Evolutionary conservation across 768 basidiomycete genomes (phyloP).

Genomic region (Auricularia sp.): DNA sequence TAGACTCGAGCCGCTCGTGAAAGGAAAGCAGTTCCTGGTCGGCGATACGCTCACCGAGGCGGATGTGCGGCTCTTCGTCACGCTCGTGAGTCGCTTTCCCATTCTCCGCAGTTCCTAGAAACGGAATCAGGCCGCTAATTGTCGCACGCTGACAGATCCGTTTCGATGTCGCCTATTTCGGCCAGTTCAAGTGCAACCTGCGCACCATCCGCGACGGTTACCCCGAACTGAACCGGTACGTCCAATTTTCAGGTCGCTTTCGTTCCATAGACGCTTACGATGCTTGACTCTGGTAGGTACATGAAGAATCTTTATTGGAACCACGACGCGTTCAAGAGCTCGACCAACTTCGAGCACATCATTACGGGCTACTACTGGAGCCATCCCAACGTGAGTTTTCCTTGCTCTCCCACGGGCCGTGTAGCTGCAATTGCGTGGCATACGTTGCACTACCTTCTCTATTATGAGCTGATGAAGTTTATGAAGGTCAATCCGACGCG

Average conservation of each 20-base stretch:
- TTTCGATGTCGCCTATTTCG: constrained; percentile 83
- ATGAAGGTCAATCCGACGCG: constrained; percentile 69
- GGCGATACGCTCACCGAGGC: constrained; percentile 79
- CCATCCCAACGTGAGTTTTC: constrained; percentile 29
- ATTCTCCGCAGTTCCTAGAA: background rate
- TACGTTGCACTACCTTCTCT: background rate
- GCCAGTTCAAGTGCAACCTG: constrained; percentile 92
- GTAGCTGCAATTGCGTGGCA: too few relatives aligned
- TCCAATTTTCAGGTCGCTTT: constrained; percentile 4
- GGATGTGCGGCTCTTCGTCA: constrained; percentile 84
- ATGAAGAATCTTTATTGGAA: constrained; percentile 88
- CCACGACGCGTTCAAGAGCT: constrained; percentile 72
- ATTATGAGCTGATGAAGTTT: background rate
- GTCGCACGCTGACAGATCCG: constrained; percentile 42
- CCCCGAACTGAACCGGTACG: constrained; percentile 64
- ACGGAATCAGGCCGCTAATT: too few relatives aligned
- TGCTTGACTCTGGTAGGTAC: constrained; percentile 41
- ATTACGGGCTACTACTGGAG: constrained; percentile 69
- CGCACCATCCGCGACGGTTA: constrained; percentile 79
- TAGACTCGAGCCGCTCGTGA: constrained; percentile 65
- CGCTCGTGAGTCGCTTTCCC: constrained; percentile 48
- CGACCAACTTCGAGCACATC: constrained; percentile 86
- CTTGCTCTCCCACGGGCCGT: background rate
- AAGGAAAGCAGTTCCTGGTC: constrained; percentile 73
- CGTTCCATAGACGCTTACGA: too few relatives aligned